Conservation (phyloP, 179 eudicot species). For the Monotropa hypopitys region DNA sequence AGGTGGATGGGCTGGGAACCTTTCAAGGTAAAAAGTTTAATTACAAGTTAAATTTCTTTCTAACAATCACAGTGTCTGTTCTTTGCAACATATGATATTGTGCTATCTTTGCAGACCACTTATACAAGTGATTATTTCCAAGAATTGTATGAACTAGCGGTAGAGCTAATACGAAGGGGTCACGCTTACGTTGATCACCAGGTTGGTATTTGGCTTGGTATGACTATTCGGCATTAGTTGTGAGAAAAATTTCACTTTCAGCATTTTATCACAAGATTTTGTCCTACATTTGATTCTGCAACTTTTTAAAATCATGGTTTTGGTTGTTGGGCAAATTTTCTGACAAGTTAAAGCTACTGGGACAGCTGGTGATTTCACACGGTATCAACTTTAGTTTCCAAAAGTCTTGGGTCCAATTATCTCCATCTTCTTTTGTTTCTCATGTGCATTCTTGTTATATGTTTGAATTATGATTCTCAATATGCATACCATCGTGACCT, state of each 20-base stretch:
- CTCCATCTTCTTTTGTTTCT: neutral
- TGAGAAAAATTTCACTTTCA: neutral
- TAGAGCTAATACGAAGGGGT: constrained; percentile 72
- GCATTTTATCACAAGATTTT: neutral
- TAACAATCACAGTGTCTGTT: neutral
- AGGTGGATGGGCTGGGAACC: constrained; percentile 98
- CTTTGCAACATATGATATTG: neutral
- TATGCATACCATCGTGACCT: neutral
- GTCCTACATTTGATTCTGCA: neutral
- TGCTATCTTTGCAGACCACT: constrained; percentile 43
- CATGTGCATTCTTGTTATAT: neutral
- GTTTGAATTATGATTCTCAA: neutral
- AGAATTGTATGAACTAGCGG: constrained; percentile 78
- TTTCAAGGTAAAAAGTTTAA: constrained; percentile 41
- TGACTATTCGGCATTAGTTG: neutral
- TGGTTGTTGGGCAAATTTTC: neutral
- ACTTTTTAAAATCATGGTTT: no score
- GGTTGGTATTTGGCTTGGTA: constrained; percentile 25
- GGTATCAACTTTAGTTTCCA: neutral
- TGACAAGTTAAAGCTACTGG: neutral
- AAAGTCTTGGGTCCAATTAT: neutral
- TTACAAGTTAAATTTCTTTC: neutral
- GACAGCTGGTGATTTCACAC: neutral
- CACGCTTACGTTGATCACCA: constrained; percentile 96
- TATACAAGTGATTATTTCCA: constrained; percentile 92